Conservation (phyloP, 129 eudicot species). For the Sambucus nigra region DNA sequence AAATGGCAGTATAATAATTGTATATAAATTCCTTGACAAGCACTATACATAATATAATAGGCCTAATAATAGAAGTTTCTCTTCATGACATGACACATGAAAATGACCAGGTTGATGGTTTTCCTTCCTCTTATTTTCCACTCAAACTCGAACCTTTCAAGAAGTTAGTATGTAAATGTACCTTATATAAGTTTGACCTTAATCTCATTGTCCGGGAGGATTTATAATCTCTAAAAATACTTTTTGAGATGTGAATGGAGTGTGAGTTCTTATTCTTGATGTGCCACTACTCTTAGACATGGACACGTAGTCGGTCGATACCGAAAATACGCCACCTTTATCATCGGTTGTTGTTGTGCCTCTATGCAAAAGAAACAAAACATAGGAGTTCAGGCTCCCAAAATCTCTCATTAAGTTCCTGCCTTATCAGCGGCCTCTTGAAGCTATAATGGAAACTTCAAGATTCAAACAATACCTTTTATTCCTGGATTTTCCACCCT, state of each 20-base stretch:
- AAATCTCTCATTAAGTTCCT: background rate
- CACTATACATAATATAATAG: no score
- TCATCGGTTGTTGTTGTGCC: background rate
- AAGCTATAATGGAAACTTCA: background rate
- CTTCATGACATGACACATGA: no score
- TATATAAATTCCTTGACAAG: no score
- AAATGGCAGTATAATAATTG: no score
- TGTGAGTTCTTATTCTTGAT: no score
- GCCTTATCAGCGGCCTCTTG: background rate
- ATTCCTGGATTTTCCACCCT: constrained; percentile 8
- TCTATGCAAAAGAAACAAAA: background rate
- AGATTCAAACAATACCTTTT: background rate
- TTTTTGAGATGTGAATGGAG: background rate
- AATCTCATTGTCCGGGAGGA: background rate
- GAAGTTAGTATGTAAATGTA: no score
- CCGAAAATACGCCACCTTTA: background rate
- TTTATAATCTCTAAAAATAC: background rate
- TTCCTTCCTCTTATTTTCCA: no score
- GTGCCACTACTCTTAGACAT: background rate
- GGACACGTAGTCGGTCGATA: background rate
- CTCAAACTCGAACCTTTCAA: no score
- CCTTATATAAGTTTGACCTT: no score
- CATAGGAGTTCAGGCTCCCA: background rate
- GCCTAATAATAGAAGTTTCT: no score
- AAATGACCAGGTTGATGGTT: no score